These are phyloP conservation scores for Trichoderma simmonsii DNA, from an alignment of 2,329 filamentous ascomycete species.

Conservation along the genomic window DNA sequence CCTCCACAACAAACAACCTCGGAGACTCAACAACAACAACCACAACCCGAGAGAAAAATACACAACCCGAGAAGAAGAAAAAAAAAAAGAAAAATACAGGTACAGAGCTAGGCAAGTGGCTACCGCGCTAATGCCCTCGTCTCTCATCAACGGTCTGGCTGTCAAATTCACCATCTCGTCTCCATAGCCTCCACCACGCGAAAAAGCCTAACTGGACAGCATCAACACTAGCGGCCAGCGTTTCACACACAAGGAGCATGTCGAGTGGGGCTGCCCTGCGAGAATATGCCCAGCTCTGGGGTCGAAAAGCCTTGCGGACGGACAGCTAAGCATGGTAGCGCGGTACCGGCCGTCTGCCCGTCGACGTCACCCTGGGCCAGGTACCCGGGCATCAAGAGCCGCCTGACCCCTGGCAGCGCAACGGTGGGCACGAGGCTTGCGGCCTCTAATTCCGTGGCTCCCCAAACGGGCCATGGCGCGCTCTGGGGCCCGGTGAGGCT, in stretches of 20 bases:
- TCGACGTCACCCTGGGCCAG: not conserved
- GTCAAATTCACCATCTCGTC: not conserved
- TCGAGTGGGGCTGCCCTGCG: slow-evolving; percentile 8
- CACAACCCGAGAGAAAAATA: not conserved
- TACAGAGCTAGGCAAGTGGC: not conserved
- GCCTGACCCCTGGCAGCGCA: not conserved
- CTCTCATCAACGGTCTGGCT: not conserved
- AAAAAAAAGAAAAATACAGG: not conserved
- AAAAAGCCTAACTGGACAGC: slow-evolving; percentile 13
- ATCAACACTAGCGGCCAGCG: not conserved
- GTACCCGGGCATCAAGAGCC: slow-evolving; percentile 13
- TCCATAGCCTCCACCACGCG: slow-evolving; percentile 13
- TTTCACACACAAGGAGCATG: slow-evolving; percentile 3
- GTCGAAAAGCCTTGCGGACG: slow-evolving; percentile 13
- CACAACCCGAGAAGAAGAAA: not conserved
- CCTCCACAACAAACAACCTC: not conserved
- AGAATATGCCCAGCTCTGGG: slow-evolving; percentile 16
- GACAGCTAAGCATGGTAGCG: not conserved
- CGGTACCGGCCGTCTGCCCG: not conserved
- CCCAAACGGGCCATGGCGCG: slow-evolving; percentile 3
- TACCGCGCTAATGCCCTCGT: not conserved
- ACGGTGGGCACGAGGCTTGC: slow-evolving; percentile 13
- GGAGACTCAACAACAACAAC: not conserved
- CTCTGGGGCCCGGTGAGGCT: slow-evolving; percentile 4
- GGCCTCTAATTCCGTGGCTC: not conserved